A percentile compares a stretch with the other conserved stretches of the same genome.
phyloP scores from a whole-genome alignment of 2,329 filamentous ascomycete species.

The Fusarium miscanthi region DNA sequence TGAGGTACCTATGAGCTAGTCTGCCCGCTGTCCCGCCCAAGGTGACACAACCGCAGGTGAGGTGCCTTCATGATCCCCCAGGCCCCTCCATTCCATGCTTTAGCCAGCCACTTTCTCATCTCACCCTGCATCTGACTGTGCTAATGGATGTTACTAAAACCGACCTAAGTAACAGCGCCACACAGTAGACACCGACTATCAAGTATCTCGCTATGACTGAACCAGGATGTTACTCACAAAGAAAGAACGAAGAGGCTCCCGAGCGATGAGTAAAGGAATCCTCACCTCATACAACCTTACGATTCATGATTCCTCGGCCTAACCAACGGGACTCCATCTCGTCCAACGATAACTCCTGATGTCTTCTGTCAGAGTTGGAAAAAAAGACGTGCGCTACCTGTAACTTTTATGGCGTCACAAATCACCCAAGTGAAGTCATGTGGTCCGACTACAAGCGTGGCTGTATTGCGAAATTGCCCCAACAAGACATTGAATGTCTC shows the following conservation, averaged over 20 bases:
- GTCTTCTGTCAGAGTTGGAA: constrained; percentile 15
- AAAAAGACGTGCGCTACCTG: constrained; percentile 32
- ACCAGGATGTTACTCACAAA: not conserved
- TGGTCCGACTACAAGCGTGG: constrained; percentile 25
- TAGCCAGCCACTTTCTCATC: constrained; percentile 26
- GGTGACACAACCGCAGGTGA: constrained; percentile 36
- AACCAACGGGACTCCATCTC: constrained; percentile 1
- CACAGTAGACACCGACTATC: not conserved
- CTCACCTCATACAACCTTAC: not conserved
- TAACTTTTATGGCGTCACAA: constrained; percentile 46
- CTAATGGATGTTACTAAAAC: not conserved
- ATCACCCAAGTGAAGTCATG: constrained; percentile 45
- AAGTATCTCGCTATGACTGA: not conserved
- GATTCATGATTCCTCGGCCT: constrained; percentile 4
- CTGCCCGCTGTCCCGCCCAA: constrained; percentile 17
- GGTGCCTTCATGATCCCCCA: constrained; percentile 12
- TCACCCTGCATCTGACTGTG: constrained; percentile 27
- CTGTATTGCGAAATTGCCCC: constrained; percentile 23
- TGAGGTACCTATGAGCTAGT: constrained; percentile 12
- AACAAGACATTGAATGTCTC: constrained; percentile 32
- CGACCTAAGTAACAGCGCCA: constrained; percentile 4
- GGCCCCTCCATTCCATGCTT: constrained; percentile 12
- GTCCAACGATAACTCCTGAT: constrained; percentile 29
- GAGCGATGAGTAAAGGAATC: constrained; percentile 16
- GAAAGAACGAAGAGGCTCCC: not conserved